These are phyloP conservation scores for Neopestalotiopsis rosae DNA, from an alignment of 2,329 filamentous ascomycete species.

Conservation along the genomic window DNA sequence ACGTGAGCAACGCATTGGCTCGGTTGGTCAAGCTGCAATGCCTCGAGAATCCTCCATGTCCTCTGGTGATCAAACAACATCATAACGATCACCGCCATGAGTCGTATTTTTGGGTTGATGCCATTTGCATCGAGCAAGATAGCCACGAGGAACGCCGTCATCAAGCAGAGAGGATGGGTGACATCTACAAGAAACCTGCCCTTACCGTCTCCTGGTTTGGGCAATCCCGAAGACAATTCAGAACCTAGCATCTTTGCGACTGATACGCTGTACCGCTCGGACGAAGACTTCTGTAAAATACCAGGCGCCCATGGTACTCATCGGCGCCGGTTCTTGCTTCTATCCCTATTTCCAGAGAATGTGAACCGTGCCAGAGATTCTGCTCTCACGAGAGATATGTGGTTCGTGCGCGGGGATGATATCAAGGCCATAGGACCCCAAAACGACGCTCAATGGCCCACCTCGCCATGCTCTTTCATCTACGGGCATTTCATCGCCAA, in stretches of 20 bases:
- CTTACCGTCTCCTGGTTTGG: neutral
- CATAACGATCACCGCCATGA: neutral
- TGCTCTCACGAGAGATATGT: neutral
- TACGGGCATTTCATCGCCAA: too few species aligned
- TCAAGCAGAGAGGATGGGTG: neutral
- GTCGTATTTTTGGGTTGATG: neutral
- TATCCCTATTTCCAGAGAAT: neutral
- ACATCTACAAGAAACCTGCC: neutral
- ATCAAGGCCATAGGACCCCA: neutral
- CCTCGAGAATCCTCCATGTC: neutral
- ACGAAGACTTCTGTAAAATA: too few species aligned
- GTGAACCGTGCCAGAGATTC: neutral
- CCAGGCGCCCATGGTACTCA: neutral
- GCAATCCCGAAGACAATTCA: neutral
- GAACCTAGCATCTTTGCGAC: neutral
- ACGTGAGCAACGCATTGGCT: neutral
- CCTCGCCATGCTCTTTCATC: too few species aligned
- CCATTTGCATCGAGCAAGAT: neutral
- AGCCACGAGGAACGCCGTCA: neutral
- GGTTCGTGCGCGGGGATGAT: neutral
- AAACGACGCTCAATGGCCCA: neutral
- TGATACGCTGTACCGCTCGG: too few species aligned
- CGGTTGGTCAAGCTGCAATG: neutral
- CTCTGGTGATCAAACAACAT: neutral
- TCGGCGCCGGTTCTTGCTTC: neutral